These are phyloP conservation scores for Priceomyces castillae DNA, from an alignment of 805 yeast genomes.

Conservation along the genomic window DNA sequence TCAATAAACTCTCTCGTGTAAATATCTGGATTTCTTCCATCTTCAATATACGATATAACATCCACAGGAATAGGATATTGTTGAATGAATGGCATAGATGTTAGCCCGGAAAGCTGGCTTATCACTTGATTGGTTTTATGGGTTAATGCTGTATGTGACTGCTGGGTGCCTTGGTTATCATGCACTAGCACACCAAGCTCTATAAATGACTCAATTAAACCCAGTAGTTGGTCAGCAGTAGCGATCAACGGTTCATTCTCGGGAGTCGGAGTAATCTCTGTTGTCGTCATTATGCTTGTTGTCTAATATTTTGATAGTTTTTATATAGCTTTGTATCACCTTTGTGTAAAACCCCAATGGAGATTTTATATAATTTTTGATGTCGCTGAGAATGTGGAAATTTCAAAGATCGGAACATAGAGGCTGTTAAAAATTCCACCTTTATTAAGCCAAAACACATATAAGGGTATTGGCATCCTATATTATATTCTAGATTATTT, in stretches of 20 bases:
- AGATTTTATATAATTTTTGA: neutral
- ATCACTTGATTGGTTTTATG: slow-evolving; percentile 42
- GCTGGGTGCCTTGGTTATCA: slow-evolving; percentile 87
- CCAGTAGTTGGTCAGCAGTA: slow-evolving; percentile 30
- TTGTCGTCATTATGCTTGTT: slow-evolving; percentile 28
- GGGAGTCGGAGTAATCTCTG: slow-evolving; percentile 17
- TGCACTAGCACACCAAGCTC: slow-evolving; percentile 91
- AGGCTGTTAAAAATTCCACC: slow-evolving; percentile 1
- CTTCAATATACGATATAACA: slow-evolving; percentile 88
- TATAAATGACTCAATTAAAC: slow-evolving; percentile 64
- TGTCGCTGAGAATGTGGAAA: slow-evolving; percentile 2
- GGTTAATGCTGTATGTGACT: slow-evolving; percentile 53
- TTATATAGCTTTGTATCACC: neutral
- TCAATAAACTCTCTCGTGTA: slow-evolving; percentile 96
- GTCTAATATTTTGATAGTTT: neutral
- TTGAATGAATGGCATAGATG: slow-evolving; percentile 29
- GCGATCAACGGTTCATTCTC: slow-evolving; percentile 30
- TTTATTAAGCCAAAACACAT: neutral
- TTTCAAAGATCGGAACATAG: neutral
- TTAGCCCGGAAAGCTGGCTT: slow-evolving; percentile 35
- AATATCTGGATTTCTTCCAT: slow-evolving; percentile 95
- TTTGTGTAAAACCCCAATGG: neutral
- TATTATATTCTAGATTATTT: neutral
- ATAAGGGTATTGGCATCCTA: too few relatives aligned
- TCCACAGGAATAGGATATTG: slow-evolving; percentile 67